Evolutionary conservation across 768 basidiomycete species (phyloP).

Genomic region (Boletus rex-veris): DNA sequence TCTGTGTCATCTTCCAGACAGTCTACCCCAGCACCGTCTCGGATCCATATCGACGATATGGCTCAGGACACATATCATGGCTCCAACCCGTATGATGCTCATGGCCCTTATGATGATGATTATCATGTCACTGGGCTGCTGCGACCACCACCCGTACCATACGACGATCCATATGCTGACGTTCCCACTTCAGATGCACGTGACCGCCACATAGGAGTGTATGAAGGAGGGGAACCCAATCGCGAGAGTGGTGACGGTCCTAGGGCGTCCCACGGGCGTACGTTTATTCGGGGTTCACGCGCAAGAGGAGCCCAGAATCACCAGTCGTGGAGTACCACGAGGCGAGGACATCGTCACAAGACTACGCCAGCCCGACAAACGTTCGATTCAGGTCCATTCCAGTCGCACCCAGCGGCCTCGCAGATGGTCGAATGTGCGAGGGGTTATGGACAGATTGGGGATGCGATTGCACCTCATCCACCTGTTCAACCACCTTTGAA

Average conservation of each 20-base stretch:
- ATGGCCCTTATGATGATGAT: conserved; percentile 68
- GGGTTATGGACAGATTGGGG: conserved; percentile 41
- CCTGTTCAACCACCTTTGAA: conserved; percentile 8
- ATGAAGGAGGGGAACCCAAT: conserved; percentile 22
- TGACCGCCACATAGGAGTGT: not conserved
- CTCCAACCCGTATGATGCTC: conserved; percentile 61
- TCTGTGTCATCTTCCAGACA: conserved; percentile 55
- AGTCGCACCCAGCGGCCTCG: conserved; percentile 43
- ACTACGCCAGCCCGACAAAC: conserved; percentile 23
- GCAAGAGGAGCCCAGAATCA: conserved; percentile 22
- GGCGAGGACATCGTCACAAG: conserved; percentile 14
- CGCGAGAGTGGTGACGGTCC: conserved; percentile 16
- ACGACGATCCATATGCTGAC: conserved; percentile 76
- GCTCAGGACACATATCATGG: conserved; percentile 42
- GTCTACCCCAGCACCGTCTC: conserved; percentile 51
- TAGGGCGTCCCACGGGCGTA: conserved; percentile 17
- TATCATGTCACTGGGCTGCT: conserved; percentile 48
- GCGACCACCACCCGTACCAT: conserved; percentile 66
- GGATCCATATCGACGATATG: conserved; percentile 54
- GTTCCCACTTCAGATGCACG: conserved; percentile 30
- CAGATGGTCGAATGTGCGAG: conserved; percentile 41
- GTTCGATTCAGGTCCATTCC: conserved; percentile 29
- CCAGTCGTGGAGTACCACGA: conserved; percentile 16
- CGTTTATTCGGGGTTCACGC: conserved; percentile 25
- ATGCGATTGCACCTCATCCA: conserved; percentile 17